Base-by-base conservation (phyloP, 768 basidiomycete species). In the Grammothele lineata region DNA sequence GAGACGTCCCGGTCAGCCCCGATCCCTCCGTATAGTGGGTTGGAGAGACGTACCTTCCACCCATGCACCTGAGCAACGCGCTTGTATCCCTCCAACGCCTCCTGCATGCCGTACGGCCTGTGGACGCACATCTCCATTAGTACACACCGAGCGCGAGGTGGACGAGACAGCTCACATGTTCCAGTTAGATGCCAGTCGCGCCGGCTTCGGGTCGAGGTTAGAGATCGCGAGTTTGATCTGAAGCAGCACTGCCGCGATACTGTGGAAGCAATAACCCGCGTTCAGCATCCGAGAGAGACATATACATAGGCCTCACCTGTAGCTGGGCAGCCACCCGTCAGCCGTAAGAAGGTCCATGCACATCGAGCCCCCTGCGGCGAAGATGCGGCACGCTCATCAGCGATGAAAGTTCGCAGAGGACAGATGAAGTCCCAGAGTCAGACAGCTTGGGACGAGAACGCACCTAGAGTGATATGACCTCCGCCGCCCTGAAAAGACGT, bases 301-400 rank as follows among this genome's bases (percentile, higher is more conserved):
- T 25, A 4, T 0, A 33, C 3, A 23, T 14, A 23, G 40, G 5
- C 51, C 56, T 25, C 54, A 80, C 75, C 74, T 81, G 52, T 85
- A 83, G 51, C 78, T 81, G 1, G 83, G 83, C 33, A 85, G 75
- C 79, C 84, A 85, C 15, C 81, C 78, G 78, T 18, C n/a, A 9
- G 80, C 70, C 1, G 81, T 83, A 40, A 85, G 64, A 6, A 85
- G 66, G 59, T 86, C 84, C 83, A 87, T 85, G 55, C 85, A 87
- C 40, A 87, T 84, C 3, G 81, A 83, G 2, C 84, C 85, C 10
- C 83, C 81, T 78, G 50, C 54, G 40, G 39, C 51, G 36, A 8
- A 24, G 17, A 43, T n/a, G n/a, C n/a, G n/a, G n/a, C n/a, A n/a
- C n/a, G n/a, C n/a, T 33, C 18, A 35, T 21, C 23, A 41, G 24